Percentiles rank a stretch among this genome's conserved stretches.
Conservation (phyloP, 257 asterid genomes). For the Cynanchum wilfordii region DNA sequence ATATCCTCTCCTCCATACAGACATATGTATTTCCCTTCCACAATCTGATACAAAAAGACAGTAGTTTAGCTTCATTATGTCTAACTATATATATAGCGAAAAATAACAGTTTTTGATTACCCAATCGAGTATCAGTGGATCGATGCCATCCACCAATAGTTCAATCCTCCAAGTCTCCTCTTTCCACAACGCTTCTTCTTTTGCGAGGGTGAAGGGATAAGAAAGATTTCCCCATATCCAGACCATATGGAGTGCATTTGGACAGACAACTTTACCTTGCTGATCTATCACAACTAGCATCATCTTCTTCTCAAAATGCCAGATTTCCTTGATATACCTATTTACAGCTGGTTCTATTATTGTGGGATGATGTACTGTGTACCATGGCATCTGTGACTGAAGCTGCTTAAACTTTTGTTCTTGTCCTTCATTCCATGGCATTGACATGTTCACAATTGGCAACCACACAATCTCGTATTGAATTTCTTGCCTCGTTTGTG, state of each 20-base stretch:
- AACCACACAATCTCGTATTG: constrained; percentile 78
- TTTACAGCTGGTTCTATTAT: constrained; percentile 61
- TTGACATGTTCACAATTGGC: constrained; percentile 44
- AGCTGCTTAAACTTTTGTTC: constrained; percentile 38
- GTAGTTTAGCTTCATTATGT: neutral
- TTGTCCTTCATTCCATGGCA: constrained; percentile 31
- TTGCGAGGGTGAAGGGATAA: constrained; percentile 51
- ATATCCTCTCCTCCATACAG: constrained; percentile 73
- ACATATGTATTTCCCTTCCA: constrained; percentile 45
- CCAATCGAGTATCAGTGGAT: constrained; percentile 47
- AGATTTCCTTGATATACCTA: constrained; percentile 48
- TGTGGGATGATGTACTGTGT: constrained; percentile 55
- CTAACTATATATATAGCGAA: neutral
- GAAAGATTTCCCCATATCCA: constrained; percentile 83
- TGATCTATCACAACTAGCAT: constrained; percentile 73
- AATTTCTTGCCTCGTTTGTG: constrained; percentile 35
- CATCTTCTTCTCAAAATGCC: constrained; percentile 67
- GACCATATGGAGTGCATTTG: constrained; percentile 61
- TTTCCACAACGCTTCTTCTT: constrained; percentile 58
- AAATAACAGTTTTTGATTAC: constrained; percentile 25
- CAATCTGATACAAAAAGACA: constrained; percentile 30
- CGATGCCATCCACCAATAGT: constrained; percentile 57
- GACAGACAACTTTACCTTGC: constrained; percentile 50
- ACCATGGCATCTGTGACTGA: constrained; percentile 70
- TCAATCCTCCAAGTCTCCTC: constrained; percentile 57